Evolutionary conservation across 352 stramenopile species (phyloP), one percentile per base, ranked within the genome.

Genomic region (Aphanomyces astaci): DNA sequence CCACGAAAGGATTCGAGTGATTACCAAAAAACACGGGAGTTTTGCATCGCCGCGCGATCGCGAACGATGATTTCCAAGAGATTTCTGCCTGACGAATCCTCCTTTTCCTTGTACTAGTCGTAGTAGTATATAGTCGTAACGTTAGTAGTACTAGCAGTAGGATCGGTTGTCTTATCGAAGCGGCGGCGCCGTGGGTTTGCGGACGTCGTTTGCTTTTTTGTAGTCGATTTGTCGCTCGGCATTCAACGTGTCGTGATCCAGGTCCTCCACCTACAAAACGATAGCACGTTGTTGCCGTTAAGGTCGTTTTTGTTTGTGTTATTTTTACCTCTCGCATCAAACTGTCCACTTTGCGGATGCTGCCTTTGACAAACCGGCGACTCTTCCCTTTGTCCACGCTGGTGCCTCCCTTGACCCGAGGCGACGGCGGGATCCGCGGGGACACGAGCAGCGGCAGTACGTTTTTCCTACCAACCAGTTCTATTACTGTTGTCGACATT

Each of bases 21-120:
- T 67, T 67, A 67, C 60, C 36, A 54, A 40, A 59, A 67, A 31
- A 45, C n/a, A 48, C 39, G 62, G 62, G 62, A 68, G 62, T n/a
- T 60, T 68, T 28, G 62, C 17, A 28, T 24, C 7, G 13, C 7
- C n/a, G n/a, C n/a, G n/a, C n/a, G 11, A 68, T 19, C 25, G 22
- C 60, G n/a, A 68, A 60, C 62, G 22, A 68, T 68, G 62, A 68
- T 45, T 68, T 68, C 62, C 62, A 68, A 59, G 62, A 68, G 62
- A 68, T 68, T 68, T 68, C 62, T 68, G 62, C 62, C 62, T 68
- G 62, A 68, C 62, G 62, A 68, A 60, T 68, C 62, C 40, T 43
- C 19, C 22, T 25, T 30, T 32, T 54, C 43, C 2, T 53, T 17
- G 15, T 59, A 19, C 15, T 33, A 3, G 4, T 59, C 33, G 30